Percentiles rank a stretch among this genome's conserved stretches.
Evolutionary conservation across 495 filamentous ascomycete genomes (phyloP).

Genomic region (Haplographium delicatum): DNA sequence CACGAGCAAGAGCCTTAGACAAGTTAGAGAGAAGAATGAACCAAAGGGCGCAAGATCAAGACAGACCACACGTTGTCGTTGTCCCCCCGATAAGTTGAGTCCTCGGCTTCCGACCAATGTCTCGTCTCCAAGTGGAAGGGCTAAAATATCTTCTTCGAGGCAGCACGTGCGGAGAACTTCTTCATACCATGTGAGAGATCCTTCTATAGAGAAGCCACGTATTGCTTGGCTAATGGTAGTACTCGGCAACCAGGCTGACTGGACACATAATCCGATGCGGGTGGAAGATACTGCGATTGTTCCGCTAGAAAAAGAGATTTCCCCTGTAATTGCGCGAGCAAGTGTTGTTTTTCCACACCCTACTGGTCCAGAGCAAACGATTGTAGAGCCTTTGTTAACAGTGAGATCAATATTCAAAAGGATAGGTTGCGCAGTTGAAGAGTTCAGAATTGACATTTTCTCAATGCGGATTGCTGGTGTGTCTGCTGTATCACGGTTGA

Average conservation of each 20-base stretch:
- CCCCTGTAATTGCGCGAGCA: slow-evolving; percentile 67
- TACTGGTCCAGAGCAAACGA: slow-evolving; percentile 52
- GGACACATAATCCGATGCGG: slow-evolving; percentile 72
- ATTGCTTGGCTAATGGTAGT: slow-evolving; percentile 62
- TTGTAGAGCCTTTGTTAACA: slow-evolving; percentile 1
- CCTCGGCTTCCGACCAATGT: slow-evolving; percentile 58
- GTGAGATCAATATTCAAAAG: slow-evolving; percentile 11
- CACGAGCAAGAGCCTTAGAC: slow-evolving; percentile 25
- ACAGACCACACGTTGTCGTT: slow-evolving; percentile 49
- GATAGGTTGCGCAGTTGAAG: slow-evolving; percentile 8
- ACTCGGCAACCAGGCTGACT: slow-evolving; percentile 80
- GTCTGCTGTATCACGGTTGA: neutral
- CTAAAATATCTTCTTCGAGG: slow-evolving; percentile 47
- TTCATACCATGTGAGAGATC: too few species aligned
- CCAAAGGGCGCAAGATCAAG: neutral
- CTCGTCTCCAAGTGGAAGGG: slow-evolving; percentile 47
- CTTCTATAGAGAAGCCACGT: slow-evolving; percentile 34
- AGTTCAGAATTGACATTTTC: neutral
- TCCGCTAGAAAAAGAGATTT: slow-evolving; percentile 60
- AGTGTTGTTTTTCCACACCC: slow-evolving; percentile 75
- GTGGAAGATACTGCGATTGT: slow-evolving; percentile 53
- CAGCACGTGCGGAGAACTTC: slow-evolving; percentile 51
- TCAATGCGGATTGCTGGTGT: neutral
- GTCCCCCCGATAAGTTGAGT: slow-evolving; percentile 59
- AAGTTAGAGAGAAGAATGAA: neutral